Evolutionary conservation across 306 rosid genomes (phyloP), one percentile per base, ranked within the genome.

Genomic region (Nissolia schottii): DNA sequence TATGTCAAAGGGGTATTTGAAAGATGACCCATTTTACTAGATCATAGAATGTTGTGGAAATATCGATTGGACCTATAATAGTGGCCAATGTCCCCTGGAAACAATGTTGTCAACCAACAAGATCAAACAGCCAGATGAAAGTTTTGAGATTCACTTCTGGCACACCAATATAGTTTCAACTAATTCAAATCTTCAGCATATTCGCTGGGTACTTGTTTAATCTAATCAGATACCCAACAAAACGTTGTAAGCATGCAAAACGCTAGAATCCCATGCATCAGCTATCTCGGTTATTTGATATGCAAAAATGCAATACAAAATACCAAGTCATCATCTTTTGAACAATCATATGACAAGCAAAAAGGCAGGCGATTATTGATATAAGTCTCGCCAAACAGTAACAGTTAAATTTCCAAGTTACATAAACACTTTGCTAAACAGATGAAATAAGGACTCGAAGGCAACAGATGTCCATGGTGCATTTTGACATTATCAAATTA

Each of bases 1-100:
- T 92, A 86, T 58, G 95, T 88, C 25, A 89, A 87, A 69, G 96
- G 92, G n/a, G 62, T 87, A 20, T 84, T 82, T 6, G 89, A 90
- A 77, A 79, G 77, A 82, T 80, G 29, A 80, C 8, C 50, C 9
- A 34, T 34, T 4, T 34, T 34, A 34, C 9, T 9, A 3, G 10
- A 37, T 37, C 43, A 37, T n/a, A n/a, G n/a, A 37, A 37, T 37
- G 12, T 37, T 12, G 2, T 37, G 2, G 9, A 37, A 37, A 12
- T 2, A 10, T 37, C 2, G 2, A 37, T 3, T 37, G 9, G 43
- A 37, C 43, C 11, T 6, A 37, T 8, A 37, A 37, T 2, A 37
- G 3, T 37, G 43, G 43, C 11, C 12, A 5, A 2, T 8, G 43
- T 37, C n/a, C 43, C 14, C 41, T 35, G 41, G 43, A 37, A 37